phyloP scores from a whole-genome alignment of 805 yeast genomes.

The Ogataea wickerhamii region DNA sequence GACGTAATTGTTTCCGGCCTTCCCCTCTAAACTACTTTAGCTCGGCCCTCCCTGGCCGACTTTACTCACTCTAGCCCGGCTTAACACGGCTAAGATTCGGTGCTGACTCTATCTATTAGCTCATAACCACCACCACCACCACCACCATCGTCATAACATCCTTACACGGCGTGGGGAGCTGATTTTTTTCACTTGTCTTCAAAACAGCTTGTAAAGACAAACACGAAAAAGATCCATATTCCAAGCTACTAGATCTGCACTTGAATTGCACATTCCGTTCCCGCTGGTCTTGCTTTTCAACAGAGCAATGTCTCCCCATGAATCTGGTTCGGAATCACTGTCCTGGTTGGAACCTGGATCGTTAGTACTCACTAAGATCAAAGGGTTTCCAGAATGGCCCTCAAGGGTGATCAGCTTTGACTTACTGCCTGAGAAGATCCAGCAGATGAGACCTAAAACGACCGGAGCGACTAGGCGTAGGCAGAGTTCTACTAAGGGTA shows the following conservation, averaged over 20 bases:
- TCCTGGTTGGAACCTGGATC: conserved; percentile 38
- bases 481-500: conserved; percentile 11
- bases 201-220: too few species aligned
- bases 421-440: conserved; percentile 56
- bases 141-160: too few species aligned
- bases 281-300: not conserved
- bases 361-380: conserved; percentile 72
- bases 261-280: too few species aligned
- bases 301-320: not conserved
- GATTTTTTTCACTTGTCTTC: too few species aligned
- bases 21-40: not conserved
- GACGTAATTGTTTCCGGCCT: not conserved
- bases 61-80: too few species aligned
- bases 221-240: too few species aligned
- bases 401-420: conserved; percentile 68
- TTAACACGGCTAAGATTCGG: not conserved
- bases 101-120: too few species aligned
- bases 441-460: conserved; percentile 47
- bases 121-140: too few species aligned
- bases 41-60: too few species aligned
- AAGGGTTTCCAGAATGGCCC: conserved; percentile 91
- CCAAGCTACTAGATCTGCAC: too few species aligned
- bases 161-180: too few species aligned
- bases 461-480: conserved; percentile 27
- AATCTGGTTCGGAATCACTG: not conserved